Conservation (phyloP, 192 early-diverging fungal genomes). For the Coemansia reversa region DNA sequence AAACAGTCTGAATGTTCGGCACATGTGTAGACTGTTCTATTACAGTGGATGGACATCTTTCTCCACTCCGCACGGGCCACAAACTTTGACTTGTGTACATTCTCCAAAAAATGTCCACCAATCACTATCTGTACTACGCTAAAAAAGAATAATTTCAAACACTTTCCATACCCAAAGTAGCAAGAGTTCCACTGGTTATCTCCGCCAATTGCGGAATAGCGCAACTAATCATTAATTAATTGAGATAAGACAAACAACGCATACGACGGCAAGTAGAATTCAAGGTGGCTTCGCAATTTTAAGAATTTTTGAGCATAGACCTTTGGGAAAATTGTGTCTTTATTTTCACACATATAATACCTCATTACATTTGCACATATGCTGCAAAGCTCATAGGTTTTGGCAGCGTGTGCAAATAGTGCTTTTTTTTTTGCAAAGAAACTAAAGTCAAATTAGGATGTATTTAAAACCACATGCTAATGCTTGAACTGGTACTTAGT, state of each 20-base stretch:
- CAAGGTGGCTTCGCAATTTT: not conserved
- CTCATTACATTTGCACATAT: not conserved
- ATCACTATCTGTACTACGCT: not conserved
- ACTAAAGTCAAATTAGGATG: not conserved
- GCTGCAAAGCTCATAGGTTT: not conserved
- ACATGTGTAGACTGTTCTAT: no score
- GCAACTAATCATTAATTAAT: not conserved
- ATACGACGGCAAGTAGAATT: not conserved
- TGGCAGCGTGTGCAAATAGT: not conserved
- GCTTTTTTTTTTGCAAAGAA: not conserved
- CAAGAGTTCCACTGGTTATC: not conserved
- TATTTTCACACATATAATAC: no score
- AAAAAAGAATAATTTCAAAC: not conserved
- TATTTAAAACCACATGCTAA: conserved; percentile 86
- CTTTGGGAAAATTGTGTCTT: no score
- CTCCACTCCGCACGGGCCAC: not conserved
- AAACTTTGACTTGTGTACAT: not conserved
- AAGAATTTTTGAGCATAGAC: not conserved
- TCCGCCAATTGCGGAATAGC: not conserved
- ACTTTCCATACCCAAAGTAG: not conserved
- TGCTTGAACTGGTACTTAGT: conserved; percentile 71
- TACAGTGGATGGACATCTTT: not conserved
- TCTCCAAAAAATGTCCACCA: not conserved
- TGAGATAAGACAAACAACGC: not conserved
- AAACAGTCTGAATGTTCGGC: not conserved